phyloP scores from a whole-genome alignment of 1,284 basidiomycete species.

The Ganoderma resinaceum region DNA sequence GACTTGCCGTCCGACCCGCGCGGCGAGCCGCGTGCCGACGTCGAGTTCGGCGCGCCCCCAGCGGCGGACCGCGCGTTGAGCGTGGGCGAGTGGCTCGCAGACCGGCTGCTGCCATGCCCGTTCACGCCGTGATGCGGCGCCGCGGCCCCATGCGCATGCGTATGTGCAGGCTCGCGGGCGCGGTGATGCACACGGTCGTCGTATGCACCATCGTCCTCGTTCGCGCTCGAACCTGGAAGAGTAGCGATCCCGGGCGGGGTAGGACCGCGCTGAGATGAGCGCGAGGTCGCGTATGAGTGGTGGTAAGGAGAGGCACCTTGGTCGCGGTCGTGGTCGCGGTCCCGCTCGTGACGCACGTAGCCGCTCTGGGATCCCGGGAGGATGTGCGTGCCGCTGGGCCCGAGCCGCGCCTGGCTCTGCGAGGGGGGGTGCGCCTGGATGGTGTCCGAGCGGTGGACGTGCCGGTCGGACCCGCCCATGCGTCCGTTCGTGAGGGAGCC shows the following conservation, averaged over 20 bases:
- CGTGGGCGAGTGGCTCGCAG: constrained; percentile 28
- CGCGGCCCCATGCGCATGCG: constrained; percentile 7
- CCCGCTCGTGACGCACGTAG: constrained; percentile 24
- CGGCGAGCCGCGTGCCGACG: constrained; percentile 24
- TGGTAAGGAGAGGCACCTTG: constrained; percentile 28
- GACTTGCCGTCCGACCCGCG: constrained; percentile 31
- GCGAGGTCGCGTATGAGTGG: constrained; percentile 17
- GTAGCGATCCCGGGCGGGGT: constrained; percentile 41
- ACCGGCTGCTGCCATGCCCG: constrained; percentile 31
- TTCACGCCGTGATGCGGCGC: constrained; percentile 10
- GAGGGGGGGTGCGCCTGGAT: constrained; percentile 34
- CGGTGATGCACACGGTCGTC: constrained; percentile 16
- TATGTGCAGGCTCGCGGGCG: constrained; percentile 12
- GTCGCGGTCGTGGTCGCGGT: constrained; percentile 23
- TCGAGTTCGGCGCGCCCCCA: constrained; percentile 2
- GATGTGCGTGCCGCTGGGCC: constrained; percentile 33
- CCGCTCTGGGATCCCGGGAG: constrained; percentile 22
- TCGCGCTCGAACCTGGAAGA: constrained; percentile 34
- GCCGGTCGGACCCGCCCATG: not conserved
- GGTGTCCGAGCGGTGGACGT: constrained; percentile 42
- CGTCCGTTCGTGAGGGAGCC: constrained; percentile 34
- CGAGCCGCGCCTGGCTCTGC: constrained; percentile 20
- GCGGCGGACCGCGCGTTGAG: constrained; percentile 11
- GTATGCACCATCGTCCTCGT: constrained; percentile 32
- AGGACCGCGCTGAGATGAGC: constrained; percentile 31